Base-by-base conservation (phyloP, 2,329 filamentous ascomycete species). In the Trichoderma simmonsii region DNA sequence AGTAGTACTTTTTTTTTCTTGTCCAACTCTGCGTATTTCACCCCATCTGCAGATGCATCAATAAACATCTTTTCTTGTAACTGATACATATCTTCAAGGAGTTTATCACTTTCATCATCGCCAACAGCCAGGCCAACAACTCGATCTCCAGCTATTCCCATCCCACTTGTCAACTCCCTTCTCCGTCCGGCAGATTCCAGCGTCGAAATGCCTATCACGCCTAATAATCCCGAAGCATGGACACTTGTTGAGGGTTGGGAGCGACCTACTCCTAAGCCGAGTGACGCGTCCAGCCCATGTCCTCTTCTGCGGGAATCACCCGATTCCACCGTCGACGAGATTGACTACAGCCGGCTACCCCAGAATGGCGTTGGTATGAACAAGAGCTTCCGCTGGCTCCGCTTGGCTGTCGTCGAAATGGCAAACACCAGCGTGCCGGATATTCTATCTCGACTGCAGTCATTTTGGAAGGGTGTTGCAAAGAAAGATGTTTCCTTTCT, bases 371-470 rank as follows among this genome's bases (percentile, higher is more conserved):
- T 12, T 9, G 26, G 34, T 4, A 24, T 61, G 14, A 30, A 12
- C 36, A 63, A 32, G 30, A 48, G 14, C n/a, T 62, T 71, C 39
- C 43, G 51, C 12, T 66, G 56, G 28, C 14, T 73, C 15, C 56
- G 67, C n/a, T 34, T 32, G 21, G 62, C 34, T 11, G 56, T 64
- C 14, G 32, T 63, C 15, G 56, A n/a, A 30, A 73, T 73, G 72
- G 69, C 72, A 34, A 68, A 3, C 14, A 51, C 57, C 11, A 59
- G 28, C 14, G 54, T 63, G 24, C 18, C 43, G 18, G 60, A 71
- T 21, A 74, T 71, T 12, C 63, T 78, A 18, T 61, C 72, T 15
- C 73, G 72, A 26, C 65, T 78, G 14, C 70, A 76, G 43, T 24
- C 72, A 21, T 43, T 75, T 6, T 68, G 62, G 30, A 39, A 59